These are phyloP conservation scores for Globisporangium mamillatum DNA, from an alignment of 352 stramenopile species.

Conservation along the genomic window DNA sequence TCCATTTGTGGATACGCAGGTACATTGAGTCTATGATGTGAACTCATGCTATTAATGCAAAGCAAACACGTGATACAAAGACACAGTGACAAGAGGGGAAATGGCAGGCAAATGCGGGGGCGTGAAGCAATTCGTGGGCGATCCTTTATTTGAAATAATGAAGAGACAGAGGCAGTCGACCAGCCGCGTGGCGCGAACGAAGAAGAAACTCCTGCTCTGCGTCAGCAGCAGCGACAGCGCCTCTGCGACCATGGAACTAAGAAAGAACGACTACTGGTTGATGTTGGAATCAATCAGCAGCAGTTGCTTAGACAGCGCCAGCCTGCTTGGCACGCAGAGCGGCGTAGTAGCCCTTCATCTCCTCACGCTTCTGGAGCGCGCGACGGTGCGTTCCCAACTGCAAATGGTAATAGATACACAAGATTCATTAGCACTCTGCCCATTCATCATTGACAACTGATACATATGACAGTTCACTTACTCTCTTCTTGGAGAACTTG, in stretches of 20 bases:
- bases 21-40: not conserved
- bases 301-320: constrained; percentile 44
- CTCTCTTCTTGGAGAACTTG: constrained; percentile 98
- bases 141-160: constrained; percentile 82
- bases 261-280: constrained; percentile 24
- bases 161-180: constrained; percentile 40
- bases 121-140: constrained; percentile 27
- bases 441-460: not conserved
- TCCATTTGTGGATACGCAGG: not conserved
- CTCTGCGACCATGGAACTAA: constrained; percentile 42
- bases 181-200: not conserved
- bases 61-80: not conserved
- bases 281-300: constrained; percentile 13
- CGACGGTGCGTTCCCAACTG: constrained; percentile 97
- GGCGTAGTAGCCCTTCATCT: constrained; percentile 98
- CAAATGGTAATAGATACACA: not conserved
- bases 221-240: constrained; percentile 17
- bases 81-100: not conserved
- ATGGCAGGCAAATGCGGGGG: constrained; percentile 1
- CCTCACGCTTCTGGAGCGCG: constrained; percentile 97
- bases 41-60: not conserved
- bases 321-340: constrained; percentile 95
- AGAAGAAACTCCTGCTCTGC: not conserved
- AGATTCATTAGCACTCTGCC: constrained; percentile 5
- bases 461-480: constrained; percentile 41